Evolutionary conservation across 1,284 basidiomycete species (phyloP).

Genomic region (Tylopilus sp.): DNA sequence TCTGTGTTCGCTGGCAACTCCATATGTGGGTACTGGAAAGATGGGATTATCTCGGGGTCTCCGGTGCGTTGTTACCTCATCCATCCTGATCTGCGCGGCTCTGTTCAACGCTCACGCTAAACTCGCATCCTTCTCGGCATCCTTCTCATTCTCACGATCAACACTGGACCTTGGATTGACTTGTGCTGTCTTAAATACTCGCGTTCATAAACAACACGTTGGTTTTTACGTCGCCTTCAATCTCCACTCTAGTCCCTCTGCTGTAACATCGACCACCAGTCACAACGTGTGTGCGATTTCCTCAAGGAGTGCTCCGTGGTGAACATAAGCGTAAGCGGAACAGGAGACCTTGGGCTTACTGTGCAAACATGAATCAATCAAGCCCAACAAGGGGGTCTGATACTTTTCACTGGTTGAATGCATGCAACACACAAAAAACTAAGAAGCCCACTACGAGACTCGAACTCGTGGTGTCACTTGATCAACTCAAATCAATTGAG

Average conservation of each 20-base stretch:
- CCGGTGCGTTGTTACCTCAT: too few species aligned
- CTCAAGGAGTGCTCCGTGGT: not conserved
- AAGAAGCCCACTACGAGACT: too few species aligned
- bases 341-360: too few species aligned
- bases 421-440: too few species aligned
- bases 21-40: not conserved
- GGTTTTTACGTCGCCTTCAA: constrained; percentile 4
- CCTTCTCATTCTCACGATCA: constrained; percentile 11
- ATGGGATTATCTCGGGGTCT: not conserved
- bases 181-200: not conserved
- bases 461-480: too few species aligned
- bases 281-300: constrained; percentile 6
- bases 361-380: too few species aligned
- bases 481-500: too few species aligned
- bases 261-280: constrained; percentile 11
- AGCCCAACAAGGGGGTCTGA: too few species aligned
- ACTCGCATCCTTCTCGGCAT: not conserved
- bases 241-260: constrained; percentile 8
- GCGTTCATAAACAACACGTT: constrained; percentile 1
- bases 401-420: too few species aligned
- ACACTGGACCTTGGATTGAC: constrained; percentile 11
- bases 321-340: not conserved
- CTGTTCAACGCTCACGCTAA: too few species aligned
- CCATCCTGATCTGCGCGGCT: too few species aligned
- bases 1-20: not conserved